Evolutionary conservation across 2,329 filamentous ascomycete genomes (phyloP), one percentile per base, ranked within the genome.

Genomic region (Penicillium hordei): DNA sequence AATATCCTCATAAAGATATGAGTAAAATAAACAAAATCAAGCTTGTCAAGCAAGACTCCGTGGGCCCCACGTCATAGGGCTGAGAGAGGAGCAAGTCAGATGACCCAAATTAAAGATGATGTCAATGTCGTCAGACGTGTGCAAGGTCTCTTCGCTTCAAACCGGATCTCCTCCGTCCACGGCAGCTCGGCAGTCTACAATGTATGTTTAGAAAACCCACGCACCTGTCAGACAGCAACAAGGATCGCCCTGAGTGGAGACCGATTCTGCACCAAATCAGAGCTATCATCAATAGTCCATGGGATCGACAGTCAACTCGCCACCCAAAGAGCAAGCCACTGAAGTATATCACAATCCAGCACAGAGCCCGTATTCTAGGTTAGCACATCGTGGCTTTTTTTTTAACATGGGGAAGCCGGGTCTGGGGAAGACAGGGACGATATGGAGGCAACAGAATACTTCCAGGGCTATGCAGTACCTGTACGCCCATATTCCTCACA

Each of bases 61-160:
- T 33, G 3, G 6, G 27, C 27, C 57, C 55, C 57, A 63, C 64
- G 63, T 65, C 62, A 67, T 67, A 67, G 54, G 63, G 65, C 65
- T 67, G 64, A 65, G 17, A n/a, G 29, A 13, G 40, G 31, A n/a
- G 7, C 27, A 46, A 25, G 48, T 53, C 48, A 57, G 45, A 46
- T 52, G 54, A 57, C 42, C 17, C 6, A 31, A 43, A 27, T 52
- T 19, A 27, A 52, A 33, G 4, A 36, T 40, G 48, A 57, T 34
- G 34, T 53, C 25, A 52, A 29, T 56, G 54, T 40, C 25, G 33
- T 55, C 39, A 48, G 33, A 38, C 8, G 25, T 40, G 15, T 48
- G 9, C 33, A 25, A 46, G n/a, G 27, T 9, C 23, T 23, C 21
- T 29, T 43, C 17, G 31, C 42, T 54, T 33, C 51, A 38, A 42